A percentile compares a stretch with the other conserved stretches of the same genome.
Evolutionary conservation across 2,329 filamentous ascomycete genomes (phyloP).

Genomic region (Fusarium decemcellulare): DNA sequence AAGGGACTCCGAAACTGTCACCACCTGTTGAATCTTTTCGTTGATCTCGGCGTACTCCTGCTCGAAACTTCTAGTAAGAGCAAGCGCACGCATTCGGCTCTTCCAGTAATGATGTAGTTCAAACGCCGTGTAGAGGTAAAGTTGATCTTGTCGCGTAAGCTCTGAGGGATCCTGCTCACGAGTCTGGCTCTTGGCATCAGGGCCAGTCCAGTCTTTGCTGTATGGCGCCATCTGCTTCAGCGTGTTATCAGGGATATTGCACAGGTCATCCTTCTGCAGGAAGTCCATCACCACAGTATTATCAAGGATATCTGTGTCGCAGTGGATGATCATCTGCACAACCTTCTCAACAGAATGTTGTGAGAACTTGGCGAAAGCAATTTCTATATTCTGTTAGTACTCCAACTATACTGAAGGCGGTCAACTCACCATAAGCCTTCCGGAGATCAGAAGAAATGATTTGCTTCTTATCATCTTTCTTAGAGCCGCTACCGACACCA

Average conservation of each 20-base stretch:
- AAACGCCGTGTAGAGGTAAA: conserved; percentile 93
- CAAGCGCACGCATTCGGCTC: conserved; percentile 92
- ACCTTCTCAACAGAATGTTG: conserved; percentile 86
- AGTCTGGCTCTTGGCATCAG: conserved; percentile 81
- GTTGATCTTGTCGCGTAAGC: conserved; percentile 94
- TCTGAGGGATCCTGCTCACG: conserved; percentile 90
- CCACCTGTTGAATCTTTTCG: conserved; percentile 87
- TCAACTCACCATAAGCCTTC: conserved; percentile 80
- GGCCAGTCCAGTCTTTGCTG: conserved; percentile 95
- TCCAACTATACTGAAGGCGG: background rate
- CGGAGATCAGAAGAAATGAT: conserved; percentile 92
- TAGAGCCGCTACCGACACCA: conserved; percentile 73
- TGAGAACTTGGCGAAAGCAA: conserved; percentile 95
- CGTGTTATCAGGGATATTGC: conserved; percentile 91
- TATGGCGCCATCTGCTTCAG: conserved; percentile 95
- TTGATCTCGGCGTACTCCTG: conserved; percentile 93
- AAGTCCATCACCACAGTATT: conserved; percentile 98
- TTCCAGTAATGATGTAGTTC: conserved; percentile 99
- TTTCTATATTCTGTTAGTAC: conserved; percentile 69
- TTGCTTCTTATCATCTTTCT: conserved; percentile 97
- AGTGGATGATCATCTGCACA: conserved; percentile 94
- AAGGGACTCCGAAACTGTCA: conserved; percentile 88
- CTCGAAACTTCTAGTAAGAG: conserved; percentile 87
- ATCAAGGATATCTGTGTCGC: conserved; percentile 89
- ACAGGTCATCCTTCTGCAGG: conserved; percentile 91